Conservation (phyloP, 805 yeast species). For the Pichia nakasei region DNA sequence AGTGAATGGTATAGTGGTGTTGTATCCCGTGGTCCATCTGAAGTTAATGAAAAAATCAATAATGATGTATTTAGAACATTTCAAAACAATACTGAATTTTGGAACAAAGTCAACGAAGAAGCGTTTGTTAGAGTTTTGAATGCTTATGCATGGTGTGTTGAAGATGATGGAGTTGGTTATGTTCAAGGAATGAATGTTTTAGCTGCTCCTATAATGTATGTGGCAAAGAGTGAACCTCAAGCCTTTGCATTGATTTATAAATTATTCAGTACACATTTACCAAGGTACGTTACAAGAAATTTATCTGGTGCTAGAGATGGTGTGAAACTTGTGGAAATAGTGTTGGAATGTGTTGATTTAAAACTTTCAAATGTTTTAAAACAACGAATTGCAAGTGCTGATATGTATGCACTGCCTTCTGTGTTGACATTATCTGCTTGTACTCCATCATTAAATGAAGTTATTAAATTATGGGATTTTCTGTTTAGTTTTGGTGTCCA, state of each 20-base stretch:
- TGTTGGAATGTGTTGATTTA: conserved; percentile 65
- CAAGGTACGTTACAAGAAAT: conserved; percentile 69
- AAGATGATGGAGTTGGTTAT: conserved; percentile 41
- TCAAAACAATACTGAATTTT: conserved; percentile 62
- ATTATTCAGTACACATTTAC: conserved; percentile 56
- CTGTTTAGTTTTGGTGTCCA: conserved; percentile 87
- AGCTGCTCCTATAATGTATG: conserved; percentile 73
- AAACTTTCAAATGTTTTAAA: conserved; percentile 50
- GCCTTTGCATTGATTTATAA: conserved; percentile 66
- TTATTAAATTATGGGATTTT: conserved; percentile 80
- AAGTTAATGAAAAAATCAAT: conserved; percentile 56
- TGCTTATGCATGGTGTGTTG: conserved; percentile 44
- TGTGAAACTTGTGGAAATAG: conserved; percentile 59
- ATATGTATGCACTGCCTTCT: conserved; percentile 79
- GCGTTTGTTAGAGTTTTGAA: conserved; percentile 60
- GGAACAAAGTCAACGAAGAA: conserved; percentile 57
- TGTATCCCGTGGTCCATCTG: conserved; percentile 41
- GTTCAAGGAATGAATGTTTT: conserved; percentile 93
- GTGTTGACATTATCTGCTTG: conserved; percentile 81
- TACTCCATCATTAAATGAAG: conserved; percentile 74
- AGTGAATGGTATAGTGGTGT: conserved; percentile 47
- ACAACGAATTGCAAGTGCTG: conserved; percentile 66
- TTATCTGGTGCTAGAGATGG: conserved; percentile 80
- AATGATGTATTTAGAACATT: conserved; percentile 84
- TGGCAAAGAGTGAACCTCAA: conserved; percentile 74